Base-by-base conservation (phyloP, 164 flowering plant species). In the Pachysandra terminalis region DNA sequence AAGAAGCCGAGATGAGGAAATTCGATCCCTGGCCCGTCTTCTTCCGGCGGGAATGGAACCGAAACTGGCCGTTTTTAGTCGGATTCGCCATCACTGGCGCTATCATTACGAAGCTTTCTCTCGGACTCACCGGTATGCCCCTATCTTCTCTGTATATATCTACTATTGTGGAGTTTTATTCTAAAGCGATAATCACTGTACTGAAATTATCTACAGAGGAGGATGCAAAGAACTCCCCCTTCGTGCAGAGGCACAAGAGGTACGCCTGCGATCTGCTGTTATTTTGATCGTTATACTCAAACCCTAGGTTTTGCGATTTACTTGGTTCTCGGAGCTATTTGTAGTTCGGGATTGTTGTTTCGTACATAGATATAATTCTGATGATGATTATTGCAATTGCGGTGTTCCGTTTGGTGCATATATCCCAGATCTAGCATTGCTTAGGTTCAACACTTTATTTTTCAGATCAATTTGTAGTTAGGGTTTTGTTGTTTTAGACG, bases 31-130 rank as follows among this genome's bases (percentile, higher is more conserved):
- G 86, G 86, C 79, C 82, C 2, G 71, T 83, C 15, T 83, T 83
- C 75, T 81, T 83, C 80, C 74, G 26, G 78, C 57, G 86, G 21
- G 84, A 81, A 41, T 83, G 70, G 71, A 75, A 79, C 21, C 63
- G 84, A 12, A 81, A 68, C 77, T 83, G 86, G 86, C 86, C 82
- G n/a, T 83, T 81, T 74, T 64, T 83, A 17, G 79, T 75, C 57
- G 86, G 86, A 7, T 83, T 83, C 69, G 86, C 84, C 71, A 40
- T 81, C 55, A 79, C 82, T 25, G 86, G 82, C 9, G 26, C 80
- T 37, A n/a, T 83, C 23, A 75, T 83, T 78, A 80, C 81, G 68
- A 77, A 79, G 75, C n/a, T 74, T 21, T 62, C 86, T 24, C 77
- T 75, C 14, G 63, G 77, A 16, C 77, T 83, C 69, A 74, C 86